Base-by-base conservation (phyloP, 1,139 yeast genomes). In the Komagataea norvegica region DNA sequence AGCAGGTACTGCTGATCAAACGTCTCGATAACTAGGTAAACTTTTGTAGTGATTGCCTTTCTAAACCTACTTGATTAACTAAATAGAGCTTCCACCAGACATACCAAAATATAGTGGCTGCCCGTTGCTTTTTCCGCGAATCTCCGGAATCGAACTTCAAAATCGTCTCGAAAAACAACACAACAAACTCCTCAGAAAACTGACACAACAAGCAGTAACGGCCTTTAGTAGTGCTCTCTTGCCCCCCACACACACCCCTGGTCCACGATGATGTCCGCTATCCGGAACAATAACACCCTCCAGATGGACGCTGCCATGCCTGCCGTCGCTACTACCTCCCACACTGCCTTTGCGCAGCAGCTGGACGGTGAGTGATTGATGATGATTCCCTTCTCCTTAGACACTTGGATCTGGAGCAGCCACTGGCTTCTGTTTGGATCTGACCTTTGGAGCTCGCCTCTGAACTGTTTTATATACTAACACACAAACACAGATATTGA, bases 401-500 rank as follows among this genome's bases (percentile, higher is more conserved):
- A 25, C 4, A 6, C 18, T n/a, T n/a, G n/a, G n/a, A n/a, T n/a
- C n/a, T n/a, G n/a, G n/a, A n/a, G n/a, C n/a, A n/a, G n/a, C n/a
- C n/a, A n/a, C n/a, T n/a, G n/a, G n/a, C n/a, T n/a, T n/a, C n/a
- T n/a, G n/a, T n/a, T n/a, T n/a, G n/a, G n/a, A n/a, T n/a, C n/a
- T n/a, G n/a, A n/a, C n/a, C n/a, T n/a, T n/a, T n/a, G n/a, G n/a
- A n/a, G n/a, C n/a, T n/a, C n/a, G n/a, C n/a, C n/a, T n/a, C n/a
- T n/a, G n/a, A n/a, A n/a, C n/a, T n/a, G n/a, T n/a, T n/a, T n/a
- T n/a, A 8, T 25, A 7, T 26, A 27, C 31, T 28, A 33, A 32
- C 35, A 8, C n/a, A n/a, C n/a, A n/a, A n/a, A 19, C 9, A 3
- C 23, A 52, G 56, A 45, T 13, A 42, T 52, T 23, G 54, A 52